Conservation (phyloP, 1,284 basidiomycete genomes). For the Cutaneotrichosporon cutaneum region DNA sequence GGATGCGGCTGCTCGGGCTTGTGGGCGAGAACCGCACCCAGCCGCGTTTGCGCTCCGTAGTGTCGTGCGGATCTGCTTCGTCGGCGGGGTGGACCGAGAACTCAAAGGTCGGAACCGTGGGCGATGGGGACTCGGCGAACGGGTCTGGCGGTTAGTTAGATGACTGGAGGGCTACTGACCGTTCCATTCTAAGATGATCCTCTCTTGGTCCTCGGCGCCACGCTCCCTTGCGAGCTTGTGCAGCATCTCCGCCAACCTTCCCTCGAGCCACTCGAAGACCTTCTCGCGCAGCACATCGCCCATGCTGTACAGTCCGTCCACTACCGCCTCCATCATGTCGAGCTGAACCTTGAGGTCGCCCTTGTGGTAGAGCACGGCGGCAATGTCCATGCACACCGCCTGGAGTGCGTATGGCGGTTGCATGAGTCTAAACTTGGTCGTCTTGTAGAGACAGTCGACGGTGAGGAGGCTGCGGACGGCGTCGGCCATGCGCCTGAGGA, state of each 20-base stretch:
- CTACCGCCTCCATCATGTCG: conserved; percentile 41
- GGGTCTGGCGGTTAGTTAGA: conserved; percentile 16
- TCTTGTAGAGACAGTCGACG: conserved; percentile 39
- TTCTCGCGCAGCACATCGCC: conserved; percentile 52
- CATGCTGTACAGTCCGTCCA: conserved; percentile 38
- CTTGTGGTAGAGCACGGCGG: conserved; percentile 51
- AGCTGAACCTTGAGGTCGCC: conserved; percentile 50
- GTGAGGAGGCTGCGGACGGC: conserved; percentile 26
- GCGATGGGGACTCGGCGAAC: conserved; percentile 8
- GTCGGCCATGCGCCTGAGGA: conserved; percentile 30
- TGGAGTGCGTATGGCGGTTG: conserved; percentile 45
- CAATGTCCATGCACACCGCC: conserved; percentile 48
- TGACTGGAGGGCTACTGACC: conserved; percentile 4
- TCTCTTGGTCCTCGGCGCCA: not conserved
- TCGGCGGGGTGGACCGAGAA: conserved; percentile 22
- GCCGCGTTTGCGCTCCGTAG: conserved; percentile 16
- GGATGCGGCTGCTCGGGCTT: conserved; percentile 14
- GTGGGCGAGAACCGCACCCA: conserved; percentile 40
- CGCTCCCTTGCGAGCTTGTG: conserved; percentile 24
- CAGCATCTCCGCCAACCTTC: conserved; percentile 35
- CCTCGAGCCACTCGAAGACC: conserved; percentile 55
- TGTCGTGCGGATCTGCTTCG: not conserved
- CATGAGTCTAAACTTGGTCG: conserved; percentile 31
- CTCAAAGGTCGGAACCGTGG: conserved; percentile 23
- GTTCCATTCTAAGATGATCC: conserved; percentile 2